A percentile compares a stretch with the other conserved stretches of the same genome.
These are phyloP conservation scores for Eutypa lata DNA, from an alignment of 2,329 filamentous ascomycete species.

Conservation along the genomic window DNA sequence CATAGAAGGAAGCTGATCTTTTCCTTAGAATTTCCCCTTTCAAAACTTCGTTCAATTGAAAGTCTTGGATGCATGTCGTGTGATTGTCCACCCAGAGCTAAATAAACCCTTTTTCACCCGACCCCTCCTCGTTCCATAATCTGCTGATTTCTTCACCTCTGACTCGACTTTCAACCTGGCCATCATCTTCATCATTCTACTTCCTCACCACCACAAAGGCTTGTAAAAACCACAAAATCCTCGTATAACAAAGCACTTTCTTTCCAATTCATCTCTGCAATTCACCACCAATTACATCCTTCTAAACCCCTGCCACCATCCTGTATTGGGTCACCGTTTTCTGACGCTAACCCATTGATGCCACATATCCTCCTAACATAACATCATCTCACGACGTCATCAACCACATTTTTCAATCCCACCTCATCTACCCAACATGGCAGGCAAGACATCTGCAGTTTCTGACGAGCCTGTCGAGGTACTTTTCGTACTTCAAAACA, in stretches of 20 bases:
- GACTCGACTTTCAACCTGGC: neutral
- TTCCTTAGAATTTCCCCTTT: neutral
- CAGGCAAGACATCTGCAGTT: slow-evolving; percentile 56
- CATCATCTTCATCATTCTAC: too few species aligned
- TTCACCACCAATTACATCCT: neutral
- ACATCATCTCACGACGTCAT: neutral
- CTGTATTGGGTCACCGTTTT: neutral
- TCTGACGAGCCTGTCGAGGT: slow-evolving; percentile 58
- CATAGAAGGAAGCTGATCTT: neutral
- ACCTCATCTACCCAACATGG: slow-evolving; percentile 37
- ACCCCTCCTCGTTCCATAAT: neutral
- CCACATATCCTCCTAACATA: neutral
- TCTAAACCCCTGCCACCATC: neutral
- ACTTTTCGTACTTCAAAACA: slow-evolving; percentile 57
- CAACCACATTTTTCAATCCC: neutral
- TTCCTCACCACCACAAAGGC: too few species aligned
- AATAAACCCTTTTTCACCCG: neutral
- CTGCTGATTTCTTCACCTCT: neutral
- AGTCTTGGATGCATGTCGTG: neutral
- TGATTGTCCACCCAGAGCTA: neutral
- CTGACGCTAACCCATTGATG: too few species aligned
- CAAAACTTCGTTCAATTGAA: neutral
- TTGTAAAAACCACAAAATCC: neutral
- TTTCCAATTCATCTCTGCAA: neutral
- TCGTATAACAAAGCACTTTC: neutral